Evolutionary conservation across 2,329 filamentous ascomycete species (phyloP).

Genomic region (Microascus cirrosus): DNA sequence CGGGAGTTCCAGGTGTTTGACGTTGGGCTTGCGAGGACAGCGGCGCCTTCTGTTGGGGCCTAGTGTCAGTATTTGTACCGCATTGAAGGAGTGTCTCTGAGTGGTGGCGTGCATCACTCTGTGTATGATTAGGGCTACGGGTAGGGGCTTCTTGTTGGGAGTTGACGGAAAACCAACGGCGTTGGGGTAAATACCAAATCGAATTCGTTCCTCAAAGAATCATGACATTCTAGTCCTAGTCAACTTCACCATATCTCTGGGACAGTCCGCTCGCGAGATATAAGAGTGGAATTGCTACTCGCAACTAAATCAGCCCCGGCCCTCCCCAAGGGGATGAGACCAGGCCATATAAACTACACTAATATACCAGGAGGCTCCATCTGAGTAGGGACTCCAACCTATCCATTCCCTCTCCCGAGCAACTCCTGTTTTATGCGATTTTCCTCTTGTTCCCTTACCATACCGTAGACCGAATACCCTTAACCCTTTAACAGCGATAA

Average conservation of each 20-base stretch:
- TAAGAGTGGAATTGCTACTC: slow-evolving; percentile 3
- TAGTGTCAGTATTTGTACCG: not conserved
- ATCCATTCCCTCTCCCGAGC: not conserved
- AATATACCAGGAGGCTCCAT: not conserved
- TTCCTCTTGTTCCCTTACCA: not conserved
- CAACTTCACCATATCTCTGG: not conserved
- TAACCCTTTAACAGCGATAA: not conserved
- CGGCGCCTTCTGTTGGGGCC: not conserved
- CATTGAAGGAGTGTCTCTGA: not conserved
- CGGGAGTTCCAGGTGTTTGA: not conserved
- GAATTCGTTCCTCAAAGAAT: not conserved
- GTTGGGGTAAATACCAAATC: not conserved
- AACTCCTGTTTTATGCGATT: not conserved
- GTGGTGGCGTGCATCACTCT: not conserved
- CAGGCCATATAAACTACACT: not conserved
- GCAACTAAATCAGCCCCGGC: not conserved
- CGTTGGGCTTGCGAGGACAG: not conserved
- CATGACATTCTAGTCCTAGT: not conserved
- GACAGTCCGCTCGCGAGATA: not conserved
- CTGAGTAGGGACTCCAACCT: not conserved
- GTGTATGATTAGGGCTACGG: not conserved
- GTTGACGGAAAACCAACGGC: not conserved
- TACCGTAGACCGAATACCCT: not conserved
- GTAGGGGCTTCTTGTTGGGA: not conserved
- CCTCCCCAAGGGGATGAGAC: not conserved